Conservation (phyloP, 2,329 filamentous ascomycete species). For the Colletotrichum sp. region DNA sequence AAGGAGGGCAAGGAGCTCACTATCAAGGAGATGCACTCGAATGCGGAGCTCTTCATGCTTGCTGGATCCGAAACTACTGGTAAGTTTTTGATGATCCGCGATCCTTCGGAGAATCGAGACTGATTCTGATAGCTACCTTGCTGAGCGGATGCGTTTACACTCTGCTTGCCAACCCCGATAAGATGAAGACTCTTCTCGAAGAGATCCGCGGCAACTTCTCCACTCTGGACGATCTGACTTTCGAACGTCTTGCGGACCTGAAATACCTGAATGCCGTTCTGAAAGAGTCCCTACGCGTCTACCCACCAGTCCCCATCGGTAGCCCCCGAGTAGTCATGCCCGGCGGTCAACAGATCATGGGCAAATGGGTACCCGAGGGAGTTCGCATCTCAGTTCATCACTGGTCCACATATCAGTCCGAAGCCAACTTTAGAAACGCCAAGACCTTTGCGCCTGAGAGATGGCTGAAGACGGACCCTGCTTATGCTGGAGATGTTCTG, state of each 20-base stretch:
- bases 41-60: constrained; percentile 26
- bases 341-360: constrained; percentile 35
- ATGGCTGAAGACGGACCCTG: constrained; percentile 4
- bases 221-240: constrained; percentile 37
- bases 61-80: constrained; percentile 38
- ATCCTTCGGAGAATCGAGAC: constrained; percentile 15
- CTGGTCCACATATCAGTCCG: constrained; percentile 46
- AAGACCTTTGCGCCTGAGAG: constrained; percentile 35
- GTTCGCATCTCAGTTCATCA: constrained; percentile 40
- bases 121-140: constrained; percentile 30
- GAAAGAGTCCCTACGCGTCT: constrained; percentile 46
- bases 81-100: neutral
- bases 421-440: constrained; percentile 41
- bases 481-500: constrained; percentile 9
- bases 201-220: constrained; percentile 42
- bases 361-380: constrained; percentile 33
- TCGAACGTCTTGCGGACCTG: constrained; percentile 32
- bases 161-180: constrained; percentile 32
- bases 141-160: constrained; percentile 29
- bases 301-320: constrained; percentile 31
- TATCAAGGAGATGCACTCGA: constrained; percentile 18
- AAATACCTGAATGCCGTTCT: constrained; percentile 43
- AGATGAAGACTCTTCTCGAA: constrained; percentile 32
- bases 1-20: constrained; percentile 18
- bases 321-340: constrained; percentile 31